These are phyloP conservation scores for Flaveria floridana DNA, from an alignment of 140 eudicot genomes.

Conservation along the genomic window DNA sequence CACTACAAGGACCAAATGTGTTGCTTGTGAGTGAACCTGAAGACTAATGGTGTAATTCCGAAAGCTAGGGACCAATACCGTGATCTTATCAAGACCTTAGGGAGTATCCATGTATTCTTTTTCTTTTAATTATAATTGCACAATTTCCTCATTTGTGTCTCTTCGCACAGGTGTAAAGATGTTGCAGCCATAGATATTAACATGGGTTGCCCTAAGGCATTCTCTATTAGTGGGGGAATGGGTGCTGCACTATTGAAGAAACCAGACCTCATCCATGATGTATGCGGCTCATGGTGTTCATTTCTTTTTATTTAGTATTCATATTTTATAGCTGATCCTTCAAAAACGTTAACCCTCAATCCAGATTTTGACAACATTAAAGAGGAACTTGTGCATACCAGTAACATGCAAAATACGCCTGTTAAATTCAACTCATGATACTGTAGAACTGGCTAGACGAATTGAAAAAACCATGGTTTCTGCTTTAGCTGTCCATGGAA, in stretches of 20 bases:
- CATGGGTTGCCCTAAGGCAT: slow-evolving; percentile 96
- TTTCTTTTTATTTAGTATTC: slow-evolving; percentile 17
- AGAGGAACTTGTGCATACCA: slow-evolving; percentile 77
- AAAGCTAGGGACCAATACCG: too few relatives aligned
- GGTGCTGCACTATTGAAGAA: slow-evolving; percentile 85
- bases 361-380: slow-evolving; percentile 81
- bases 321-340: neutral
- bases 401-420: slow-evolving; percentile 89
- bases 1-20: too few relatives aligned
- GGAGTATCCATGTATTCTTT: neutral
- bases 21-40: too few relatives aligned
- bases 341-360: slow-evolving; percentile 7
- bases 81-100: too few relatives aligned
- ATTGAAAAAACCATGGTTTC: slow-evolving; percentile 90
- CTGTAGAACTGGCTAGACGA: slow-evolving; percentile 76
- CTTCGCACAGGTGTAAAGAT: slow-evolving; percentile 64
- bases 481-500: slow-evolving; percentile 93
- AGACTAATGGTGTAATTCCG: too few relatives aligned
- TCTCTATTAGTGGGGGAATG: slow-evolving; percentile 94
- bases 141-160: neutral
- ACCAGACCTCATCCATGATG: slow-evolving; percentile 97
- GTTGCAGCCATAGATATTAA: slow-evolving; percentile 91
- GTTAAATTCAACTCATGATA: slow-evolving; percentile 60
- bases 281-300: slow-evolving; percentile 31
- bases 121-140: neutral